Evolutionary conservation across 1,284 basidiomycete species (phyloP), one percentile per base, ranked within the genome.

Genomic region (Austropuccinia psidii): DNA sequence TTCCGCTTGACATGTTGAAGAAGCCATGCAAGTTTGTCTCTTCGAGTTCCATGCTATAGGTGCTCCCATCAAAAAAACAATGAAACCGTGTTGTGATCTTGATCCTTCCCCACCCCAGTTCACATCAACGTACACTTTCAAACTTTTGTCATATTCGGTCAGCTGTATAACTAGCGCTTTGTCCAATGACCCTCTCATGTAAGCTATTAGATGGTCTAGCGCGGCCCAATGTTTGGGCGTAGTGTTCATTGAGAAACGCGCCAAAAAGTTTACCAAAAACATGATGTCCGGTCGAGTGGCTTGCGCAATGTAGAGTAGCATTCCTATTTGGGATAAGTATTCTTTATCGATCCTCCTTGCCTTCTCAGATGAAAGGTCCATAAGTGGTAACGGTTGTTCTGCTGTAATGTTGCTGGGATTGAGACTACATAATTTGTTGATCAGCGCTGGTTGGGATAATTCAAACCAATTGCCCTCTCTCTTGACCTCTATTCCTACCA

Each of bases 91-190:
- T 2, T 37, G 21, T 19, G 55, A 70, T 15, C 24, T 2, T 7
- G 55, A 24, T 17, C 27, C 37, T 47, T 70, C 24, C 4, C 68
- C 68, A 4, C 55, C 68, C 68, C 68, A 70, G 45, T 70, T 70
- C 1, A 57, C 68, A 31, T 70, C 57, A 3, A 70, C 41, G 24
- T 29, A 70, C 4, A 57, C 50, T 21, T 49, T 47, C 2, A 70
- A 9, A 13, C 9, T 37, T 1, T n/a, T 4, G 15, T 29, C 29
- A 11, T 2, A n/a, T 1, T 66, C 21, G 3, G 5, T 2, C 1
- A 35, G 29, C n/a, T 49, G 5, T 5, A 70, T 49, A 4, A 29
- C 21, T 1, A 70, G 57, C 24, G 37, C 9, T 8, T 33, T 5
- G 3, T 29, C 9, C 13, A 17, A 15, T 17, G 54, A 45, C 15